phyloP scores from a whole-genome alignment of 169 alveolate species.

The Plasmodium falciparum region DNA sequence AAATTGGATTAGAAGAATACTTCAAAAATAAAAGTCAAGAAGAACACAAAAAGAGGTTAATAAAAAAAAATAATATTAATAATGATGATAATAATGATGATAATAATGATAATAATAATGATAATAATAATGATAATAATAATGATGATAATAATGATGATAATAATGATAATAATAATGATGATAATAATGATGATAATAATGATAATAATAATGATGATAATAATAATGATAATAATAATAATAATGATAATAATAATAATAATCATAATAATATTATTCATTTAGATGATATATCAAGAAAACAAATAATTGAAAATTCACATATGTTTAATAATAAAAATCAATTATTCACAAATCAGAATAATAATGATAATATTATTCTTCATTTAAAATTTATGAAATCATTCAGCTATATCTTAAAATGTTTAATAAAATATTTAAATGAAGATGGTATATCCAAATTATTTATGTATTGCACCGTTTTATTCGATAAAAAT shows the following conservation, averaged over 20 bases:
- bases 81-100: background rate
- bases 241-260: no score
- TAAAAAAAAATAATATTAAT: background rate
- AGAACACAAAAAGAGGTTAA: conserved; percentile 1
- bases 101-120: background rate
- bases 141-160: background rate
- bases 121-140: background rate
- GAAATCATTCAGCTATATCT: conserved; percentile 22
- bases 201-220: no score
- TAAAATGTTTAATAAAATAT: conserved; percentile 63
- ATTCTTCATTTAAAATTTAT: conserved; percentile 2
- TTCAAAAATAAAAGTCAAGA: background rate
- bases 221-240: no score
- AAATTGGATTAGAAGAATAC: background rate
- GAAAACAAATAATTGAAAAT: background rate
- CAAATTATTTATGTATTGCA: conserved; percentile 29
- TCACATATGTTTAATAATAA: background rate
- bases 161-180: conserved; percentile 15
- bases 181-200: no score
- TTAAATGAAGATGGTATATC: conserved; percentile 68
- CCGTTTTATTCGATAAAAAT: conserved; percentile 12
- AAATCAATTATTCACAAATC: background rate
- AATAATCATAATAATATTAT: background rate
- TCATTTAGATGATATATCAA: background rate
- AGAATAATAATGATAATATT: conserved; percentile 9